These are phyloP conservation scores for Saccharomyces hybrid DNA, from an alignment of 1,139 yeast species.

Conservation along the genomic window DNA sequence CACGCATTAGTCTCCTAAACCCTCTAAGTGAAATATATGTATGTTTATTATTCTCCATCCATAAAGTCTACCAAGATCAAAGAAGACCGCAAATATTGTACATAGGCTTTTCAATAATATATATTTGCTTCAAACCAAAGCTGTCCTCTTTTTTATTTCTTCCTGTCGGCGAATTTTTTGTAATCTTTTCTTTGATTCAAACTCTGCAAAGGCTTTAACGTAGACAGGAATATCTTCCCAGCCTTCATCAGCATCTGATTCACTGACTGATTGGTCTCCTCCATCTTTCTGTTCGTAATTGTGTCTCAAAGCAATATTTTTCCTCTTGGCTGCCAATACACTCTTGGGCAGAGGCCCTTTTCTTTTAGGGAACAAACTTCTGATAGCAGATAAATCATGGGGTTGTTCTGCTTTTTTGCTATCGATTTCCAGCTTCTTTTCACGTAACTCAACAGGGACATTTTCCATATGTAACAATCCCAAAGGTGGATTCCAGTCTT, in stretches of 20 bases:
- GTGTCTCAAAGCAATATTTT: conserved; percentile 10
- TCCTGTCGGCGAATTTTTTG: conserved; percentile 20
- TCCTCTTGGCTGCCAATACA: conserved; percentile 28
- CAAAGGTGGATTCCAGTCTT: conserved; percentile 69
- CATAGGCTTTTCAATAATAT: background rate
- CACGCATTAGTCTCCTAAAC: background rate
- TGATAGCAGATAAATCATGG: conserved; percentile 20
- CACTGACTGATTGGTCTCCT: conserved; percentile 9
- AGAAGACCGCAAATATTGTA: background rate
- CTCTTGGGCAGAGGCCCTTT: conserved; percentile 29
- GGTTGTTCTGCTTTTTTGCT: conserved; percentile 16
- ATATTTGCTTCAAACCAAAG: background rate
- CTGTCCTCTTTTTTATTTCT: conserved; percentile 6
- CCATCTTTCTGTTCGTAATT: conserved; percentile 10
- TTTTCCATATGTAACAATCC: conserved; percentile 34
- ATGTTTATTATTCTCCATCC: background rate
- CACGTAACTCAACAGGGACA: conserved; percentile 31
- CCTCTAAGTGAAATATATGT: background rate
- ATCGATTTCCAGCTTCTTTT: conserved; percentile 23
- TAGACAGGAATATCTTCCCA: conserved; percentile 73
- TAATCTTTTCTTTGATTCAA: conserved; percentile 59
- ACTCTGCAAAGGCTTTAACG: conserved; percentile 73
- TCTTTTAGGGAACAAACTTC: conserved; percentile 29
- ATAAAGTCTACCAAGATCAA: background rate
- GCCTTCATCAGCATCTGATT: conserved; percentile 35